These are phyloP conservation scores for Suillus tomentosus DNA, from an alignment of 768 basidiomycete species.

Conservation along the genomic window DNA sequence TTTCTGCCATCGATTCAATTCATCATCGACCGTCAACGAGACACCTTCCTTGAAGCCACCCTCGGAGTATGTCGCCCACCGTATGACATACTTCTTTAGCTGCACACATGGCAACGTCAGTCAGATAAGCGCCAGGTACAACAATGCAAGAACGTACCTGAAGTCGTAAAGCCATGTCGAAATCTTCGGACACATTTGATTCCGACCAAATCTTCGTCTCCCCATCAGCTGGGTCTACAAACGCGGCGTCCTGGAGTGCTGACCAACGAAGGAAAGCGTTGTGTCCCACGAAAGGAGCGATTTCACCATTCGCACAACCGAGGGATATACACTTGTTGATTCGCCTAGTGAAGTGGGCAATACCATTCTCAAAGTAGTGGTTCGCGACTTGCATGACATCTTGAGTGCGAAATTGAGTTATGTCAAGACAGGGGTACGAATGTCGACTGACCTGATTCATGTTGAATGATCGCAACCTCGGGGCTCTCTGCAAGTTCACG, in stretches of 20 bases:
- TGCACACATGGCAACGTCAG: slow-evolving; percentile 1
- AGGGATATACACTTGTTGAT: slow-evolving; percentile 80
- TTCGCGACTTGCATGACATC: slow-evolving; percentile 86
- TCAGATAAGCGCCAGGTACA: slow-evolving; percentile 40
- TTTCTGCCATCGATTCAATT: slow-evolving; percentile 87
- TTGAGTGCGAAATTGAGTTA: slow-evolving; percentile 18
- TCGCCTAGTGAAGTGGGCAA: slow-evolving; percentile 80
- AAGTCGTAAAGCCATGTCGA: slow-evolving; percentile 76
- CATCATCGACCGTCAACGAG: slow-evolving; percentile 80
- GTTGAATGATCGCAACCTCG: slow-evolving; percentile 85
- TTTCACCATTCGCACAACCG: slow-evolving; percentile 72
- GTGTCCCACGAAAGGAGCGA: slow-evolving; percentile 73
- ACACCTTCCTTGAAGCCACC: slow-evolving; percentile 89
- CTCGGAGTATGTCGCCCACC: slow-evolving; percentile 73
- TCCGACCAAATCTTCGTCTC: slow-evolving; percentile 82
- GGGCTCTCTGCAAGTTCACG: slow-evolving; percentile 77
- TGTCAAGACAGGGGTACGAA: slow-evolving; percentile 8
- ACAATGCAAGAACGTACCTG: slow-evolving; percentile 29
- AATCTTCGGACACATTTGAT: slow-evolving; percentile 82
- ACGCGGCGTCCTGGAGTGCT: slow-evolving; percentile 79
- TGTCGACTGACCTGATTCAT: slow-evolving; percentile 61
- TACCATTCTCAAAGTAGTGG: slow-evolving; percentile 86
- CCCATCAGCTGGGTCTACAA: slow-evolving; percentile 63
- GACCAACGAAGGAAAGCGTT: slow-evolving; percentile 86
- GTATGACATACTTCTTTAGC: slow-evolving; percentile 8